Evolutionary conservation across 352 stramenopile genomes (phyloP).

Genomic region (Pythium scleroteichum): DNA sequence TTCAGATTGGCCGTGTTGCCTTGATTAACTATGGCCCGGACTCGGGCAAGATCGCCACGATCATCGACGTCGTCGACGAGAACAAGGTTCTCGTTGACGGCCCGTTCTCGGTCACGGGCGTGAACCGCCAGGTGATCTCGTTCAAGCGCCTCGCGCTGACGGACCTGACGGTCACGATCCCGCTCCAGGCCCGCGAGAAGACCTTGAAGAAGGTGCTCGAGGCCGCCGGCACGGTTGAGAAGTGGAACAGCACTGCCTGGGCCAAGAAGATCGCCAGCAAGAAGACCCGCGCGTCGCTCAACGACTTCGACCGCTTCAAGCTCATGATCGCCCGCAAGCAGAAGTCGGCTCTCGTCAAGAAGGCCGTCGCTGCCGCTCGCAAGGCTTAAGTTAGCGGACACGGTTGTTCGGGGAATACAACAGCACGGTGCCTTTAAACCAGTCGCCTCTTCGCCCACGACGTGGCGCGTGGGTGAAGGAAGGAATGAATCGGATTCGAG

Average conservation of each 20-base stretch:
- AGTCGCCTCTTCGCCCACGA: constrained; percentile 9
- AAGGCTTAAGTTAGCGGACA: constrained; percentile 47
- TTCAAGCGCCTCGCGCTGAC: constrained; percentile 98
- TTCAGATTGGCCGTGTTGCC: constrained; percentile 98
- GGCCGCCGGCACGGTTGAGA: constrained; percentile 88
- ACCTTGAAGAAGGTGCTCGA: constrained; percentile 93
- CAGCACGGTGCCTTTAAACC: constrained; percentile 30
- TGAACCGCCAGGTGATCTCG: constrained; percentile 98
- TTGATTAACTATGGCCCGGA: constrained; percentile 99
- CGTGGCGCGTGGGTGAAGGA: background rate
- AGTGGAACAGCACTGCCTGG: constrained; percentile 96
- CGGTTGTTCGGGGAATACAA: constrained; percentile 16
- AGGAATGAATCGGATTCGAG: constrained; percentile 17
- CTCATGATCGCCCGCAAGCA: constrained; percentile 99
- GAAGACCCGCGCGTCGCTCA: constrained; percentile 93
- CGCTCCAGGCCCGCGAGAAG: constrained; percentile 92
- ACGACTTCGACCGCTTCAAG: constrained; percentile 99
- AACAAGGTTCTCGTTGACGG: constrained; percentile 99
- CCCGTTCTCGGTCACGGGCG: constrained; percentile 93
- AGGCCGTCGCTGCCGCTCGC: constrained; percentile 74
- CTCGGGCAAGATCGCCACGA: constrained; percentile 97
- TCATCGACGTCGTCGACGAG: constrained; percentile 99
- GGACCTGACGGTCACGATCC: constrained; percentile 96
- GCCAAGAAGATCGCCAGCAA: constrained; percentile 98
- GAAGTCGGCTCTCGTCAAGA: constrained; percentile 95